Conservation (phyloP, 2,329 filamentous ascomycete species). For the Aurifilum marmelostoma region DNA sequence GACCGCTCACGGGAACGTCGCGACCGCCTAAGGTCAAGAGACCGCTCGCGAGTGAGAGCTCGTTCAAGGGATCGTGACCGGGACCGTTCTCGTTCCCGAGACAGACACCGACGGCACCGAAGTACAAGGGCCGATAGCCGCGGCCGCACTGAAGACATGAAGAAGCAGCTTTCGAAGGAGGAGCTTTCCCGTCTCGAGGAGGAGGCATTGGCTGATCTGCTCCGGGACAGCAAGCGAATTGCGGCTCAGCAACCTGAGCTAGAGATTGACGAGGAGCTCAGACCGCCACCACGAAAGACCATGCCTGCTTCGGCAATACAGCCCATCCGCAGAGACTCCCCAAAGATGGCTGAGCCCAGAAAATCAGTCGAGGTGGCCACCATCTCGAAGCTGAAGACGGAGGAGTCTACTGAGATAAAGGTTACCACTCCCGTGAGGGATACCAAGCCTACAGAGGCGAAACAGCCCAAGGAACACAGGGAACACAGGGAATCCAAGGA, state of each 20-base stretch:
- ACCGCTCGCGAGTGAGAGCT: slow-evolving; percentile 36
- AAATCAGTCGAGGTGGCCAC: slow-evolving; percentile 39
- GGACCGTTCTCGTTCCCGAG: slow-evolving; percentile 38
- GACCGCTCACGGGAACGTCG: slow-evolving; percentile 35
- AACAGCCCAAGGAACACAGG: slow-evolving; percentile 32
- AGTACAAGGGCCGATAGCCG: slow-evolving; percentile 41
- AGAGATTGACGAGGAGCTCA: slow-evolving; percentile 59
- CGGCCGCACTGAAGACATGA: slow-evolving; percentile 48
- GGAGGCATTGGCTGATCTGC: slow-evolving; percentile 60
- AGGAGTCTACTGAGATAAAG: slow-evolving; percentile 35
- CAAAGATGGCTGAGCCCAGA: slow-evolving; percentile 47
- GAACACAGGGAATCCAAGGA: slow-evolving; percentile 32
- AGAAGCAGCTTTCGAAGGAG: slow-evolving; percentile 60
- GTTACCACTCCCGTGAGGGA: slow-evolving; percentile 33
- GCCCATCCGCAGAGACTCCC: slow-evolving; percentile 53
- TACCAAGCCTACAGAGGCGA: slow-evolving; percentile 32
- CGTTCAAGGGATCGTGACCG: slow-evolving; percentile 34
- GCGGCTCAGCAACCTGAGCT: slow-evolving; percentile 55
- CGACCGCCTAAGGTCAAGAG: slow-evolving; percentile 37
- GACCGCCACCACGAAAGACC: slow-evolving; percentile 55
- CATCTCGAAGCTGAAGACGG: slow-evolving; percentile 30
- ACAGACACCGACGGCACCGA: slow-evolving; percentile 40
- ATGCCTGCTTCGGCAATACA: slow-evolving; percentile 63
- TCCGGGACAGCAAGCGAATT: slow-evolving; percentile 60
- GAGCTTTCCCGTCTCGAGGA: slow-evolving; percentile 61